Evolutionary conservation across 176 grass and related monocot genomes (phyloP).

Genomic region (Poa annua): DNA sequence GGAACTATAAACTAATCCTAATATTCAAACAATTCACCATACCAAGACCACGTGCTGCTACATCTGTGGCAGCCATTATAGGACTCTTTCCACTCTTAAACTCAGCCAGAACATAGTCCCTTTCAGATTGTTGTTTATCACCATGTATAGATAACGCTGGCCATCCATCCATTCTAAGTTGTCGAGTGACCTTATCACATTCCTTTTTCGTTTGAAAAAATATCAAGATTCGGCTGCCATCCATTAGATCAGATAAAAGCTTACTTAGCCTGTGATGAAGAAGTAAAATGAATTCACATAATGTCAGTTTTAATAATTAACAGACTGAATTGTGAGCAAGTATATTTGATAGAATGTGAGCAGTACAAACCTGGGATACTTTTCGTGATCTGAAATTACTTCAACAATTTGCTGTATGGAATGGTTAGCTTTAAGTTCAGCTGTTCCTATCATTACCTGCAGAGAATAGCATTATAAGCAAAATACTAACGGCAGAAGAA

Average conservation of each 20-base stretch:
- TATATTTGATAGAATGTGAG: neutral
- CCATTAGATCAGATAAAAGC: conserved; percentile 85
- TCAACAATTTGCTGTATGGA: conserved; percentile 95
- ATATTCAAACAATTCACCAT: conserved; percentile 82
- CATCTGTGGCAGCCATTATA: conserved; percentile 98
- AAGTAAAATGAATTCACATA: conserved; percentile 29
- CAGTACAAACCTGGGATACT: conserved; percentile 73
- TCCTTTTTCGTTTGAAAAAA: conserved; percentile 99
- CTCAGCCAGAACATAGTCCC: conserved; percentile 92
- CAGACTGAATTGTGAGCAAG: neutral
- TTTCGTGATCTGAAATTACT: conserved; percentile 89
- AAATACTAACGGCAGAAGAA: neutral
- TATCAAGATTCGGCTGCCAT: conserved; percentile 87
- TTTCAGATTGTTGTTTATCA: conserved; percentile 94
- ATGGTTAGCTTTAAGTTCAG: conserved; percentile 98
- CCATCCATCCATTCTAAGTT: conserved; percentile 99
- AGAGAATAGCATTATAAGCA: conserved; percentile 34
- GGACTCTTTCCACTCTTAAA: conserved; percentile 96
- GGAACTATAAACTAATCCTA: conserved; percentile 61
- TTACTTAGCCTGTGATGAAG: conserved; percentile 71
- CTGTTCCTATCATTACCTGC: conserved; percentile 88
- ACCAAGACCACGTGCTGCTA: conserved; percentile 99
- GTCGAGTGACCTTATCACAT: conserved; percentile 88
- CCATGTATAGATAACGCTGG: conserved; percentile 97
- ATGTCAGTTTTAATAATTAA: conserved; percentile 26